Percentiles rank a stretch among this genome's conserved stretches.
phyloP scores from a whole-genome alignment of 306 rosid species.

The Cyclanthera cordifolia region DNA sequence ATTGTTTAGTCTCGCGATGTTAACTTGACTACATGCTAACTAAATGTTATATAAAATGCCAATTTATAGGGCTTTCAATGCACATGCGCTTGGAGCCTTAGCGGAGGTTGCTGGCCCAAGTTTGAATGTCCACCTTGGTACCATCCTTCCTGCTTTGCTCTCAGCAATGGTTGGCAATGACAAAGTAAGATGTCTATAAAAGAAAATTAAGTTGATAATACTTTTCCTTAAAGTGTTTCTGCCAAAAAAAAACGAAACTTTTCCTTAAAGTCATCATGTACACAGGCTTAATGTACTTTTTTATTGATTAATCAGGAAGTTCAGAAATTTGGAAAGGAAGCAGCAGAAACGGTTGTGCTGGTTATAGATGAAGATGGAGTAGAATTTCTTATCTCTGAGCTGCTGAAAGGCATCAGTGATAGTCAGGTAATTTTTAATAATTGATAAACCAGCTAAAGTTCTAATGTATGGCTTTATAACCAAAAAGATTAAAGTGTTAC shows the following conservation, averaged over 20 bases:
- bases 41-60: neutral
- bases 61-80: conserved; percentile 68
- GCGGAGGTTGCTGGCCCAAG: conserved; percentile 98
- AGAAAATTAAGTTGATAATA: neutral
- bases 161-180: conserved; percentile 67
- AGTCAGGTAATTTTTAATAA: conserved; percentile 44
- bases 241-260: too few relatives aligned
- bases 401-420: conserved; percentile 62
- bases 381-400: conserved; percentile 74
- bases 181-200: conserved; percentile 30
- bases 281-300: neutral
- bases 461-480: too few relatives aligned
- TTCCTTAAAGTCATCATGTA: neutral
- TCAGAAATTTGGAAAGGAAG: conserved; percentile 69
- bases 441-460: too few relatives aligned
- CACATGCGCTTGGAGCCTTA: conserved; percentile 95
- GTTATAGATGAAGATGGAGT: conserved; percentile 90
- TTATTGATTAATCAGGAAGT: conserved; percentile 50
- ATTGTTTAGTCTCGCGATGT: conserved; percentile 5
- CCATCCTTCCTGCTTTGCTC: conserved; percentile 82
- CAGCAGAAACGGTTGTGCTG: conserved; percentile 75
- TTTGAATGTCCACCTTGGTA: conserved; percentile 68
- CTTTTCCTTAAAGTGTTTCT: neutral
- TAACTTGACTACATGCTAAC: neutral
- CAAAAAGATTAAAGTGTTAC: too few relatives aligned